Base-by-base conservation (phyloP, 306 rosid species). In the Sindora glabra region DNA sequence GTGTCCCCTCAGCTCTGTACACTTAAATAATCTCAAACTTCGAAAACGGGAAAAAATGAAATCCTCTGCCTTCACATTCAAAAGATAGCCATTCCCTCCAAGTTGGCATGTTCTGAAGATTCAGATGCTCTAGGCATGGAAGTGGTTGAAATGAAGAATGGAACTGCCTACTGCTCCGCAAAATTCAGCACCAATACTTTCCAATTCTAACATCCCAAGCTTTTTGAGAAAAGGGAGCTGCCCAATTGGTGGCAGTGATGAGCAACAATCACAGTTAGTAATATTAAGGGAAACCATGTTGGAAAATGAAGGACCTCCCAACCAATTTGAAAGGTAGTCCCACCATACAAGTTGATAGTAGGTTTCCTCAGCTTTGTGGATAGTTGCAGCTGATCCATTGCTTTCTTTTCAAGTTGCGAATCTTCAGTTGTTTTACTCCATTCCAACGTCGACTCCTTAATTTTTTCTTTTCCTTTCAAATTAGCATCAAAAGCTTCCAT, bases 1-100 rank as follows among this genome's bases (percentile, higher is more conserved):
- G 18, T 44, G 42, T 54, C 71, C 71, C 29, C 44, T 66, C 44
- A 66, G 64, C 24, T 66, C 55, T 2, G 72, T 64, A 47, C 65
- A 67, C 23, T 24, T 18, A 34, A 33, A 24, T 14, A 67, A n/a
- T 15, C 39, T 11, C 3, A 56, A 38, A 11, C 27, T 17, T 17
- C 8, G 23, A 5, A 56, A 21, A 25, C 30, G 7, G 3, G 30
- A 6, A 26, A 26, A n/a, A 26, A 16, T 65, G 65, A 37, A 67
- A 67, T 8, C 56, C 50, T n/a, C 24, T 25, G 23, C 14, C 3
- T 33, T 19, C 30, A 15, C 18, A 50, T 37, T 19, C 42, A 14
- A 67, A 10, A 48, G 27, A 5, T 27, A 22, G 33, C 65, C 73
- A 67, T 3, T 47, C 59, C n/a, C 48, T 59, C 65, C 59, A 37